phyloP scores from a whole-genome alignment of 305 asterid species.

The Withania somnifera region DNA sequence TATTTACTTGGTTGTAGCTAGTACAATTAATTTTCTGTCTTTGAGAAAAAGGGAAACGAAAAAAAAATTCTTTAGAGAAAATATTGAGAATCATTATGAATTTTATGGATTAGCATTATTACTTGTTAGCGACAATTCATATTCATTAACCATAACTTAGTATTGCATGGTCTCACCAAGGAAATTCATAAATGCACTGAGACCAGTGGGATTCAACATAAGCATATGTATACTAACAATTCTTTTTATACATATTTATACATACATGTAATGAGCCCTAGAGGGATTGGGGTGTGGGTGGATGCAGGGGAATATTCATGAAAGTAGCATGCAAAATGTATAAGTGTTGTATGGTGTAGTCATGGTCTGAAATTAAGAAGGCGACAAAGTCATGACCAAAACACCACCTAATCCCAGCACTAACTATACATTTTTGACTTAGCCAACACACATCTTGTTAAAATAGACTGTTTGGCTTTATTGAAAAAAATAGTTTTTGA shows the following conservation, averaged over 20 bases:
- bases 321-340: slow-evolving; percentile 8
- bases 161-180: too few relatives aligned
- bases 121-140: too few relatives aligned
- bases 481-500: too few relatives aligned
- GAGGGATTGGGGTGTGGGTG: not conserved
- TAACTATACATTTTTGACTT: not conserved
- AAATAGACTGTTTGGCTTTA: too few relatives aligned
- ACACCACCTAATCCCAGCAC: slow-evolving; percentile 1
- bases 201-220: too few relatives aligned
- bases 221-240: too few relatives aligned
- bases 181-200: too few relatives aligned
- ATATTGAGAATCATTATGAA: too few relatives aligned
- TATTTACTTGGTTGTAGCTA: not conserved
- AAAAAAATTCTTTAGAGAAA: too few relatives aligned
- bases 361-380: not conserved
- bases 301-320: not conserved
- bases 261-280: not conserved
- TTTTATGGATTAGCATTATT: too few relatives aligned
- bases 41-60: not conserved
- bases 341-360: not conserved
- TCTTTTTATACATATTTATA: too few relatives aligned
- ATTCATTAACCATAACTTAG: too few relatives aligned
- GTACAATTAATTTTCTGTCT: not conserved
- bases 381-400: not conserved
- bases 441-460: not conserved